These are phyloP conservation scores for Mucor sp. DNA, from an alignment of 371 early-diverging fungal species.

Conservation along the genomic window DNA sequence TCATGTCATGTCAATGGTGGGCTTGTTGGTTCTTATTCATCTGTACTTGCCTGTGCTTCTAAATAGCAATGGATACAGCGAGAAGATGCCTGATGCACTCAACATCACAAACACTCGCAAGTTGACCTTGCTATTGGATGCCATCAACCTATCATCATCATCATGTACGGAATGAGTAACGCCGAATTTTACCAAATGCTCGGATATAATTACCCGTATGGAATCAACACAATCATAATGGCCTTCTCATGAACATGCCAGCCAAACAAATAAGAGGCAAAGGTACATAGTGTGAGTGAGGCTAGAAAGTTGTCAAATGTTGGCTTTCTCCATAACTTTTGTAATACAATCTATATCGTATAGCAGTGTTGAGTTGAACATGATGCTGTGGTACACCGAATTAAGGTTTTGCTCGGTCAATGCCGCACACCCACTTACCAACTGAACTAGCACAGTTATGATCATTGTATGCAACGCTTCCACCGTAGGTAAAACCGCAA, in stretches of 20 bases:
- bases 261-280: conserved; percentile 90
- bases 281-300: conserved; percentile 78
- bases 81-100: conserved; percentile 72
- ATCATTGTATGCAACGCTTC: conserved; percentile 76
- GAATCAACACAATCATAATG: conserved; percentile 81
- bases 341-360: conserved; percentile 35
- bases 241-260: conserved; percentile 99
- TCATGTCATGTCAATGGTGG: neutral
- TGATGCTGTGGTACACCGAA: too few relatives aligned
- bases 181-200: neutral
- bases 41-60: conserved; percentile 60
- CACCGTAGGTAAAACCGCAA: conserved; percentile 80
- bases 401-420: neutral
- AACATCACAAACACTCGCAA: conserved; percentile 66
- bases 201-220: conserved; percentile 58
- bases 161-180: conserved; percentile 7
- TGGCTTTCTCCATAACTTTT: conserved; percentile 68
- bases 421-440: conserved; percentile 47
- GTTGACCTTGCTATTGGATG: conserved; percentile 47
- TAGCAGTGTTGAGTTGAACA: too few relatives aligned
- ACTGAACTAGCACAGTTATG: conserved; percentile 73
- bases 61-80: conserved; percentile 89
- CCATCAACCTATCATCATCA: conserved; percentile 42
- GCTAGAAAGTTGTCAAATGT: conserved; percentile 73
- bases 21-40: neutral